Evolutionary conservation across 768 basidiomycete species (phyloP), one percentile per base, ranked within the genome.

Genomic region (Serendipita sp.): DNA sequence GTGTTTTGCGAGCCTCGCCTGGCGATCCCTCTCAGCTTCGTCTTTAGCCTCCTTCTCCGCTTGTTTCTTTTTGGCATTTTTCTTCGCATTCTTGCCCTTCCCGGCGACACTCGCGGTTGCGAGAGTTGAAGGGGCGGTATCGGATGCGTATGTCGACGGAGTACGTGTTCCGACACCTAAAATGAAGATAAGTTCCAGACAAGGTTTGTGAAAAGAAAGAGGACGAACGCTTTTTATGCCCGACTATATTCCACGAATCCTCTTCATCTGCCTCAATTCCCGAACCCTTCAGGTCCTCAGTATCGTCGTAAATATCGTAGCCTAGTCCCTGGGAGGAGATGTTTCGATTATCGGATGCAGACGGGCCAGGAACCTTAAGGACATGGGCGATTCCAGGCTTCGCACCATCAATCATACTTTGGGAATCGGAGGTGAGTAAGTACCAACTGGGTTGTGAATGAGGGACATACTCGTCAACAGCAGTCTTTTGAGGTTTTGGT

Each of bases 181-280:
- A 24, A 17, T 3, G 20, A 42, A 41, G 26, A 31, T 61, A 53
- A 75, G 63, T 71, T 81, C 80, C 76, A 26, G 72, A 66, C 51
- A 30, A 20, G 22, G 26, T 45, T 63, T n/a, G 24, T 24, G 24
- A 13, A 48, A 22, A 26, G 26, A 34, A 38, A 31, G 34, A 63
- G 42, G 44, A 71, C 72, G 48, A 61, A 75, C 72, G 69, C 62
- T 68, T 38, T 62, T 75, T 76, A 42, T 72, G 70, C 63, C 78
- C 80, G 67, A 91, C 87, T 44, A 88, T 80, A 24, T 82, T 86
- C 90, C 88, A 90, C 2, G 82, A 85, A 60, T 85, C 87, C 61
- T 88, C 88, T 69, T 86, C 87, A 28, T 79, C 82, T 63, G 82
- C 85, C 3, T 80, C 82, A 45, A 82, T 83, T 56, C 78, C 78